phyloP scores from a whole-genome alignment of 176 grass and related monocot genomes.

The Aegilops umbellulata region DNA sequence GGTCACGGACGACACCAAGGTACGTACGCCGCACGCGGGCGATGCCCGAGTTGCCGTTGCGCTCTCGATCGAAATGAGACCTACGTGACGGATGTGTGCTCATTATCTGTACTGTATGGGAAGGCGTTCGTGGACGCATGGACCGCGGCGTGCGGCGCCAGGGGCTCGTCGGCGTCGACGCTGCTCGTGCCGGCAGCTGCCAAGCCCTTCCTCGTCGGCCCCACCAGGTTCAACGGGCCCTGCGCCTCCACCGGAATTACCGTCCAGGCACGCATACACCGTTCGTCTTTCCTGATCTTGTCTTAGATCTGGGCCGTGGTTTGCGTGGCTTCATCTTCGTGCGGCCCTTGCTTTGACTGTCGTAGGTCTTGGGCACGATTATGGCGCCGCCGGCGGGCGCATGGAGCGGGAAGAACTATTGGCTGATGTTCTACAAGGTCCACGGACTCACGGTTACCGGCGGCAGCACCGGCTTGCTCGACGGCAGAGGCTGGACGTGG shows the following conservation, averaged over 20 bases:
- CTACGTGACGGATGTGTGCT: not conserved
- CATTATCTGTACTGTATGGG: not conserved
- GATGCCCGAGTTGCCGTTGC: too few relatives aligned
- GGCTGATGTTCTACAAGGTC: conserved; percentile 44
- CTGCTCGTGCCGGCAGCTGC: conserved; percentile 36
- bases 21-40: not conserved
- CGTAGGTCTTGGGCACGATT: conserved; percentile 33
- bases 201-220: conserved; percentile 36
- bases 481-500: conserved; percentile 31
- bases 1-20: conserved; percentile 45
- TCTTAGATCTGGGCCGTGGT: not conserved
- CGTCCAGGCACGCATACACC: conserved; percentile 23
- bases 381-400: conserved; percentile 22
- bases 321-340: not conserved
- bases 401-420: conserved; percentile 10
- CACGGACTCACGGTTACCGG: conserved; percentile 45
- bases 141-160: conserved; percentile 31
- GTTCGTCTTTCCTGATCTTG: not conserved
- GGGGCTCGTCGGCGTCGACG: not conserved
- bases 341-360: not conserved
- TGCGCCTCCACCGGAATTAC: conserved; percentile 35
- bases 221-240: conserved; percentile 35
- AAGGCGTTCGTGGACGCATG: conserved; percentile 54
- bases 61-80: not conserved
- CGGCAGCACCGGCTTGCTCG: conserved; percentile 15